phyloP scores from a whole-genome alignment of 208 protist genomes.

The Trypanosoma rangeli region DNA sequence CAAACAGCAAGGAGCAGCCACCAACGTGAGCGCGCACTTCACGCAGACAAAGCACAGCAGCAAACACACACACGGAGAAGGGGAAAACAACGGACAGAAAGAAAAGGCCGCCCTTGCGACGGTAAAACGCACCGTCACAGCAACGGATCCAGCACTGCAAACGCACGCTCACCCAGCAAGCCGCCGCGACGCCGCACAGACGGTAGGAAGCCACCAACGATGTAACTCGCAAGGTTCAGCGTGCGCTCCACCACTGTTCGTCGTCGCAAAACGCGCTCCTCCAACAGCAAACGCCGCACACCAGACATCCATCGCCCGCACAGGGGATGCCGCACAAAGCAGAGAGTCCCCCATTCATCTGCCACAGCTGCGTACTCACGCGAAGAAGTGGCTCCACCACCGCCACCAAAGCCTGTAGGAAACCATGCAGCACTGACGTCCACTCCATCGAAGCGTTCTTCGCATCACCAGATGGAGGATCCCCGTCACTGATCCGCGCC shows the following conservation, averaged over 20 bases:
- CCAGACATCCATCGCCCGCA: background rate
- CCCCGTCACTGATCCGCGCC: background rate
- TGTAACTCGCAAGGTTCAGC: background rate
- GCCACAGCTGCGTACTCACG: background rate
- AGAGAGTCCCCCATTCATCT: background rate
- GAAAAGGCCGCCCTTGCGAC: background rate
- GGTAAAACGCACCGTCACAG: background rate
- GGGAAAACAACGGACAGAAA: constrained; percentile 9
- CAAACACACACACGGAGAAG: no score
- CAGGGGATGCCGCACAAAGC: background rate
- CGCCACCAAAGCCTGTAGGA: background rate
- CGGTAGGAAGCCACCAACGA: constrained; percentile 11
- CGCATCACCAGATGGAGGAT: no score
- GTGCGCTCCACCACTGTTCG: constrained; percentile 2
- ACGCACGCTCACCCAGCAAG: background rate
- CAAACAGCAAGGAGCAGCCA: constrained; percentile 16
- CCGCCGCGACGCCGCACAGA: constrained; percentile 13
- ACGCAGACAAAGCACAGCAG: no score
- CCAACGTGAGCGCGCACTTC: background rate
- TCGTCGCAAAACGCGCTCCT: background rate
- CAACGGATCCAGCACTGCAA: background rate
- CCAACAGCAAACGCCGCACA: background rate
- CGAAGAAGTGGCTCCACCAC: constrained; percentile 8
- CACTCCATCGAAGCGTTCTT: background rate
- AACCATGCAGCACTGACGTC: background rate